Conservation (phyloP, 805 yeast species). For the Barnettozyma populi region DNA sequence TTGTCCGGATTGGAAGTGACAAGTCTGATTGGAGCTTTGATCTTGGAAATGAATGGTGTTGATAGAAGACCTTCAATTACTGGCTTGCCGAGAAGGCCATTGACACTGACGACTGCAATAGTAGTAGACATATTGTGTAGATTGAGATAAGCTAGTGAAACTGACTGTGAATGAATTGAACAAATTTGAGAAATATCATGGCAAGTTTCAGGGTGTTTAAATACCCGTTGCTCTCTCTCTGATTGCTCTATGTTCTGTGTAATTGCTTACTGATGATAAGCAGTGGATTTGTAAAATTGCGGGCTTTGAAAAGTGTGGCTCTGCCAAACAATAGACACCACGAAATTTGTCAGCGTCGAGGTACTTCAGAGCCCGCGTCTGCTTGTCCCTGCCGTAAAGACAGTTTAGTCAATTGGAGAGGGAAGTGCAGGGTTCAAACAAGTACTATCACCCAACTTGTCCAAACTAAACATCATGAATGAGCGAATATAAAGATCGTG, state of each 20-base stretch:
- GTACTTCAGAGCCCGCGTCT: background rate
- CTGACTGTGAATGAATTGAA: no score
- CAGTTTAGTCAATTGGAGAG: no score
- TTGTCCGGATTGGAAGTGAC: constrained; percentile 30
- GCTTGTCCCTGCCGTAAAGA: no score
- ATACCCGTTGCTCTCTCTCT: background rate
- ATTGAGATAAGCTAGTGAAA: background rate
- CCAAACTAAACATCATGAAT: no score
- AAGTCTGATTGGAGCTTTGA: constrained; percentile 44
- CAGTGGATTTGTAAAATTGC: background rate
- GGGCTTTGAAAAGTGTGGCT: background rate
- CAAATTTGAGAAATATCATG: no score
- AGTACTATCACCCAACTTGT: no score
- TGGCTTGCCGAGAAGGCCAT: constrained; percentile 49
- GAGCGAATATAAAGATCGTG: no score
- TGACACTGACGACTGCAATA: constrained; percentile 48
- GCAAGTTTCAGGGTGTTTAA: background rate
- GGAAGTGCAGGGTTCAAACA: no score
- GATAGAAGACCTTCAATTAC: constrained; percentile 40
- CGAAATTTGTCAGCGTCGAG: background rate
- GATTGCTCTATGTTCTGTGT: background rate
- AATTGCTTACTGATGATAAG: background rate
- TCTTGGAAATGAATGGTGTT: constrained; percentile 36
- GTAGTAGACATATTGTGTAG: constrained; percentile 15
- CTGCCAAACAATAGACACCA: background rate